Evolutionary conservation across 164 flowering plant species (phyloP), one percentile per base, ranked within the genome.

Genomic region (Buxus sempervirens): DNA sequence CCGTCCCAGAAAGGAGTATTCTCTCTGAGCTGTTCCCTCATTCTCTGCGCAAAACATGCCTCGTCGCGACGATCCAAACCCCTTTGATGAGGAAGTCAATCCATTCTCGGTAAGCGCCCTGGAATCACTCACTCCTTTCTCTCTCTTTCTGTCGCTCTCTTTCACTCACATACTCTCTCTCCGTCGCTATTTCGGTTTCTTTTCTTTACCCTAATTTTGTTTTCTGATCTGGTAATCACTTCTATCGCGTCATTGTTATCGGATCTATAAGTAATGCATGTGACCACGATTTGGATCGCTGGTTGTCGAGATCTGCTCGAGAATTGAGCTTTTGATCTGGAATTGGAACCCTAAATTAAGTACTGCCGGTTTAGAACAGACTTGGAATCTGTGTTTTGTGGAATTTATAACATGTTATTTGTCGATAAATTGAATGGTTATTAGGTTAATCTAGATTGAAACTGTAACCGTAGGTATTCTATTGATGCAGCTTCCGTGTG

Each of bases 61-160:
- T 24, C 32, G 32, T 6, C 60, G 60, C 15, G 32, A 58, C 32
- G 60, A 58, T 58, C 32, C 60, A 25, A 58, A 58, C 60, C 60
- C 60, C 60, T 58, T 58, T 19, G 60, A 58, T 24, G 60, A 58
- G 25, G 32, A 58, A 25, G 60, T 58, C 60, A 58, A 58, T 58
- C 60, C 60, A 21, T 58, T 58, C 32, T 24, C 60, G 60, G 60
- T 58, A 58, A 24, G 19, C 19, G 18, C 60, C 28, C 32, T 58
- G 19, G 32, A 58, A 58, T 58, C 6, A 20, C 57, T 54, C 57
- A 20, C 8, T 54, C 21, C 19, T 54, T 19, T 20, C 19, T 4
- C 57, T 5, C 25, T 25, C 23, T 25, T 57, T 57, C 12, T 13
- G 10, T 24, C n/a, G 16, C 9, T 57, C 59, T 58, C n/a, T n/a